Base-by-base conservation (phyloP, 2,329 filamentous ascomycete species). In the Claviceps sp. region DNA sequence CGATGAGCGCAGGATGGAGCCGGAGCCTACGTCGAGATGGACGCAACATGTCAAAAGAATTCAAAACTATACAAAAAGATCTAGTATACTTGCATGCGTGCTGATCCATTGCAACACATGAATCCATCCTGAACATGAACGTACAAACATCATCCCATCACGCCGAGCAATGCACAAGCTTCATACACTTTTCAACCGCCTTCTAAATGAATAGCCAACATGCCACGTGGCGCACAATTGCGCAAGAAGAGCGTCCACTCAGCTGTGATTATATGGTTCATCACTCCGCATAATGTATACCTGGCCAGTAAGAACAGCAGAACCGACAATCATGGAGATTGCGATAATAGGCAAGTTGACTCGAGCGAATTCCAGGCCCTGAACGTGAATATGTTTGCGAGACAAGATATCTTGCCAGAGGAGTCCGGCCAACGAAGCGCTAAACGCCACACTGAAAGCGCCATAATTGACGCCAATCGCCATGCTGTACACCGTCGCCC, bases 401-500 rank as follows among this genome's bases (percentile, higher is more conserved):
- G 63, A 66, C 1, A 88, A 71, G 17, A 88, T 88, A 55, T 87
- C 82, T 2, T 82, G 73, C 85, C 85, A 88, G 0, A 88, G 67
- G 8, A 88, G 70, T 1, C 84, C 85, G 1, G 85, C 85, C 1
- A 88, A 65, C 0, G 83, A 86, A 0, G 83, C 84, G 56, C 81
- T 85, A 58, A 88, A 86, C 0, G 82, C 81, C 0, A 79, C 78
- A 60, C 82, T 86, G 61, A 87, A 88, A 0, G 84, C 85, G 4
- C 84, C 84, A 53, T 82, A 88, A 62, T 88, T 88, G 54, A 87
- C 81, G 2, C 83, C 83, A 0, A 88, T 67, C 0, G 84, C 84
- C 82, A 88, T 85, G 62, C 77, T 78, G 64, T 88, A 88, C 0
- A 88, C 78, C 0, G 83, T 85, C 0, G 77, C 84, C 83, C 83